Conservation (phyloP, 805 yeast species). For the Cyberlindnera americana region DNA sequence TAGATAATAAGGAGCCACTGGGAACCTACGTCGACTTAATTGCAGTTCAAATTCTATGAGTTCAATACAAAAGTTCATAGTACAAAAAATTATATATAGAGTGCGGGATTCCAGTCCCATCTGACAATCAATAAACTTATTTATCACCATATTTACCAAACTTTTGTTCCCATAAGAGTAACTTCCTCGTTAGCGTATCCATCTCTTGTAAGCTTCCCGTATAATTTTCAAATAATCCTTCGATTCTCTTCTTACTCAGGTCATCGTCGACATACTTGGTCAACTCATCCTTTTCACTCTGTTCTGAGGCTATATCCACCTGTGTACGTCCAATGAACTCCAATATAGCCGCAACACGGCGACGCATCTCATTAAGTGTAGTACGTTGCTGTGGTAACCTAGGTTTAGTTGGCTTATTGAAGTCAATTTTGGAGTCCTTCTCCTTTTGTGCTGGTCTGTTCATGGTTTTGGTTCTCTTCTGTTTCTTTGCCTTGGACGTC, state of each 20-base stretch:
- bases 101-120: too few relatives aligned
- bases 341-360: constrained; percentile 82
- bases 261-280: constrained; percentile 44
- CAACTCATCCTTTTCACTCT: constrained; percentile 50
- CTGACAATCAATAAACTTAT: constrained; percentile 1
- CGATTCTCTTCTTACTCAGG: constrained; percentile 35
- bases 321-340: constrained; percentile 90
- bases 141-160: constrained; percentile 37
- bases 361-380: constrained; percentile 77
- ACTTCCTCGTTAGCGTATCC: constrained; percentile 69
- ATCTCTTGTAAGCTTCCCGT: constrained; percentile 59
- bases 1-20: too few relatives aligned
- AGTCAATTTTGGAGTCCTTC: constrained; percentile 38
- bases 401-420: constrained; percentile 76
- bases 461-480: constrained; percentile 14
- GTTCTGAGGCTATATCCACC: constrained; percentile 74
- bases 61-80: too few relatives aligned
- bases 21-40: too few relatives aligned
- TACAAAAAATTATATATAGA: too few relatives aligned
- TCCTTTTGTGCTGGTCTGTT: constrained; percentile 17
- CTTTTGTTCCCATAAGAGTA: constrained; percentile 76
- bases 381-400: constrained; percentile 75
- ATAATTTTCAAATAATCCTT: constrained; percentile 44
- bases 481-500: constrained; percentile 9
- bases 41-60: too few relatives aligned